Evolutionary conservation across 129 eudicot genomes (phyloP), one percentile per base, ranked within the genome.

Genomic region (Chrysanthemum seticuspe): DNA sequence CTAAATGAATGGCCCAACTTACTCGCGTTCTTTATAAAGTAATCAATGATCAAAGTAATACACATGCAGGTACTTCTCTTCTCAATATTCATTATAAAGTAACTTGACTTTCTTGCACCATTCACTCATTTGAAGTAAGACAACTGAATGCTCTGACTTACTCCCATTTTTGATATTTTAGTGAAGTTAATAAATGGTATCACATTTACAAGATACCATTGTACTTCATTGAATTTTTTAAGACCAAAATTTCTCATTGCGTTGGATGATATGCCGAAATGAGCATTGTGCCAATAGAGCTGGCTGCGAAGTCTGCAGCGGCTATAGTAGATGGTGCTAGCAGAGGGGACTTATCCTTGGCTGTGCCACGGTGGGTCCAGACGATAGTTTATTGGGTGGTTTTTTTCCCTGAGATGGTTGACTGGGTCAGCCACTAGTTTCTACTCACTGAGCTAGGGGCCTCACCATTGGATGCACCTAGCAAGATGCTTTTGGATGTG

Each of bases 301-400:
- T n/a, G 57, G 83, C 70, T 29, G 59, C 36, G 10, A 13, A 23
- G 10, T 73, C 70, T 67, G 79, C 79, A 10, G 44, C 0, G 71
- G 79, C 66, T 14, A 19, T 74, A 34, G 78, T 79, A 3, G 69
- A 73, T 1, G 78, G 71, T 19, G 83, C 75, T 27, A 73, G 74
- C 71, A 67, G 79, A 19, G 83, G 79, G 36, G 83, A 79, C 52
- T 11, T 13, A 10, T 34, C 25, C 64, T 21, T 79, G 74, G 62
- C 52, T 48, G 83, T 66, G 64, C 79, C 83, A 8, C 18, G 15
- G 63, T 79, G 83, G 83, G 55, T 73, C 18, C 63, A n/a, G n/a
- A n/a, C n/a, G n/a, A n/a, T n/a, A n/a, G n/a, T 10, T 10, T 79
- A 74, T 62, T 79, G 83, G 83, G 74, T 68, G 67, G 78, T 25